Conservation (phyloP, 2,329 filamentous ascomycete species). For the Beauveria australis region DNA sequence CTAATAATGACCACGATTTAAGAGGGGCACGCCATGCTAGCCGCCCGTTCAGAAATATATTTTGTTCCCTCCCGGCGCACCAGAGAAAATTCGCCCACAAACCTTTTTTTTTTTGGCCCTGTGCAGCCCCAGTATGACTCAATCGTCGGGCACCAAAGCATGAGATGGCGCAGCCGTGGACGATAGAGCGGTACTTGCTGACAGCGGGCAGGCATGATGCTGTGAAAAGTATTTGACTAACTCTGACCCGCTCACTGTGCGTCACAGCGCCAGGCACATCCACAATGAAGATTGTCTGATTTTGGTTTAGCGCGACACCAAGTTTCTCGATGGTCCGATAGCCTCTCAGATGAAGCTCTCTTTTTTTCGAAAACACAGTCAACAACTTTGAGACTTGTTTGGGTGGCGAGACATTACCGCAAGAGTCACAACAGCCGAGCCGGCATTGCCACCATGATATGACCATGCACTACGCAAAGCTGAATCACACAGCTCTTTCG, state of each 20-base stretch:
- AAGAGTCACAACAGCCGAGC: neutral
- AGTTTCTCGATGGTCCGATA: neutral
- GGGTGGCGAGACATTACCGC: neutral
- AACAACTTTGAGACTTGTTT: neutral
- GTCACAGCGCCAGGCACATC: neutral
- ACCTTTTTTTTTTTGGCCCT: neutral
- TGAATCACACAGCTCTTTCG: neutral
- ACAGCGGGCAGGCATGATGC: neutral
- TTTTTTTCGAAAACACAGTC: neutral
- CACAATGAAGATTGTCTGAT: conserved; percentile 2
- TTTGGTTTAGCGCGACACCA: neutral
- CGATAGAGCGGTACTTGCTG: neutral
- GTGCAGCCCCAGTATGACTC: conserved; percentile 9
- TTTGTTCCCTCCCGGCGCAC: neutral
- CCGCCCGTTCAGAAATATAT: neutral
- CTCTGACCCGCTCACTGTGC: neutral
- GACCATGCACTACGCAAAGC: neutral
- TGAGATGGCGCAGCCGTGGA: neutral
- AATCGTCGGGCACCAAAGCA: conserved; percentile 8
- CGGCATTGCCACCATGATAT: conserved; percentile 6
- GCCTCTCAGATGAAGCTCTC: neutral
- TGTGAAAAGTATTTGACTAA: neutral
- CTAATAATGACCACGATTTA: neutral
- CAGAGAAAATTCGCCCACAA: neutral
- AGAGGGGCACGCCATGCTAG: conserved; percentile 1